A percentile compares a stretch with the other conserved stretches of the same genome.
Evolutionary conservation across 495 filamentous ascomycete genomes (phyloP).

Genomic region (Aspergillus sclerotiicarbonarius): DNA sequence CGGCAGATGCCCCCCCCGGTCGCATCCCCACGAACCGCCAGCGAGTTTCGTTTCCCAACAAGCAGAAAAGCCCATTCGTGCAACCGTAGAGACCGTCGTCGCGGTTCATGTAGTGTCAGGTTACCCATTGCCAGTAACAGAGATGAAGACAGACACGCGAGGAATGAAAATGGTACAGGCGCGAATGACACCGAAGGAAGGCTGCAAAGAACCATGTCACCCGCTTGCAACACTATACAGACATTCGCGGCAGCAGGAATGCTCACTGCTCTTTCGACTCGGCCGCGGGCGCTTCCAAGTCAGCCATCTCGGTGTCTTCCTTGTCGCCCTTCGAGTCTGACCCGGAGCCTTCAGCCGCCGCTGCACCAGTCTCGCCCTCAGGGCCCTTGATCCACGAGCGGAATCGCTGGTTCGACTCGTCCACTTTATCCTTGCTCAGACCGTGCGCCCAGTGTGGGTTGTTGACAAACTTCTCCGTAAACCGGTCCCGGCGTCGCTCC

Average conservation of each 20-base stretch:
- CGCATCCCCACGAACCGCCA: conserved; percentile 5
- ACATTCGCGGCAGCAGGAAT: neutral
- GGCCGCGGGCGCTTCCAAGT: conserved; percentile 24
- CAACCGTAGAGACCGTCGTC: conserved; percentile 16
- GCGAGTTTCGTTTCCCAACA: conserved; percentile 1
- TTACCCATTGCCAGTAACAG: conserved; percentile 13
- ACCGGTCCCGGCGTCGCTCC: conserved; percentile 58
- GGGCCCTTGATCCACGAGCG: conserved; percentile 42
- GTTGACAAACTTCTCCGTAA: conserved; percentile 69
- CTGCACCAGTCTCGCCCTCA: conserved; percentile 19
- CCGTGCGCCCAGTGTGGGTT: conserved; percentile 76
- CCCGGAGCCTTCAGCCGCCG: conserved; percentile 14
- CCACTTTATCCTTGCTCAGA: conserved; percentile 67
- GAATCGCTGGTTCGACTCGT: conserved; percentile 64
- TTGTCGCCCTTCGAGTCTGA: conserved; percentile 20
- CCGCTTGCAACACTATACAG: neutral
- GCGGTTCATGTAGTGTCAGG: conserved; percentile 18
- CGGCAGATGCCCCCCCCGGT: neutral
- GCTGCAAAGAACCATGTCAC: neutral
- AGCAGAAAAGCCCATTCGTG: conserved; percentile 20
- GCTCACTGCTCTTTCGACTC: conserved; percentile 17
- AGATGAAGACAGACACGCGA: neutral
- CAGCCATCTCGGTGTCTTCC: conserved; percentile 40
- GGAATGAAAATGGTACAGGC: neutral
- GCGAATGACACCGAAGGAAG: neutral